Evolutionary conservation across 257 asterid species (phyloP), one percentile per base, ranked within the genome.

Genomic region (Solanum chiquidenum): DNA sequence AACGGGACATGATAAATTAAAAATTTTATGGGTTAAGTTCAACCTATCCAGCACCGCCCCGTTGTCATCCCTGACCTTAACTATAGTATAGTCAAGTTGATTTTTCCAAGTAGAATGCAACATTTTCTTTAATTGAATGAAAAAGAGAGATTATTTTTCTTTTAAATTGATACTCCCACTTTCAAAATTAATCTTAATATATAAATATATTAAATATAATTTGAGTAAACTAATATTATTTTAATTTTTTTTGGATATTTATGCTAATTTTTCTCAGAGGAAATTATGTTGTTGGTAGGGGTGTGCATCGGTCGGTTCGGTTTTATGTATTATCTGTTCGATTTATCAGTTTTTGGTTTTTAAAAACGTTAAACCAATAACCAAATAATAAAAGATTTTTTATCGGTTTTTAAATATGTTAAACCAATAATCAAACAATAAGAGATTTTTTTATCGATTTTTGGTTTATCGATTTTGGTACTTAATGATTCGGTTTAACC

Each of bases 1-100:
- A 5, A 1, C 6, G 0, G 0, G 4, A 12, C 5, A 4, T 1
- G 12, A 5, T 4, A 12, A 12, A 2, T 52, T 52, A 5, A 4
- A 12, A 44, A 2, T 52, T 52, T 52, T 18, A 0, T 16, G 60
- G 9, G 1, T 49, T 49, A 49, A 49, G 8, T 7, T 49, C 60
- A 49, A 16, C 21, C 0, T 23, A 6, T 23, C 60, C 9, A 5
- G 3, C 60, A 52, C 60, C 9, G 9, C 23, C 4, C 23, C 23
- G 6, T 49, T 52, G 60, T 18, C 60, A 52, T 16, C 60, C 3
- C 23, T 52, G 16, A 55, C 62, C 62, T 55, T 21, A 18, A 55
- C n/a, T 10, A 55, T 16, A 18, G 62, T 23, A 29, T 14, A 44
- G 20, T 74, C 7, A 35, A 20, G 49, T 73, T 73, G 38, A 25